Percentiles rank a stretch among this genome's conserved stretches.
Evolutionary conservation across 768 basidiomycete species (phyloP).

Genomic region (Podaxis sp.): DNA sequence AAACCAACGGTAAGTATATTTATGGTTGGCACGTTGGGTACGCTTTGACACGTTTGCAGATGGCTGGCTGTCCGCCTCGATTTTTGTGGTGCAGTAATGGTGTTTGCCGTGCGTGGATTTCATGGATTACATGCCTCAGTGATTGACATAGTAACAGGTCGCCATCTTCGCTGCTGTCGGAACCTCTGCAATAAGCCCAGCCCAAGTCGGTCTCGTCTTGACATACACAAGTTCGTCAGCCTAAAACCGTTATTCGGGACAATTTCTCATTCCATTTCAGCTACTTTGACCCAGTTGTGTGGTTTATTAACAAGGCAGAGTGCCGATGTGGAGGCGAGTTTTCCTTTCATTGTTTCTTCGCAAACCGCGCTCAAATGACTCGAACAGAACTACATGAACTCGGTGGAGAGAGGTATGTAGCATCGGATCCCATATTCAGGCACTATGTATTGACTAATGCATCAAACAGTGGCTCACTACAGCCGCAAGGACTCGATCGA

Average conservation of each 20-base stretch:
- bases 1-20: slow-evolving; percentile 52
- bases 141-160: slow-evolving; percentile 38
- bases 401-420: slow-evolving; percentile 53
- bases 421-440: background rate
- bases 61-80: slow-evolving; percentile 77
- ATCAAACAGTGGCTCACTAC: slow-evolving; percentile 49
- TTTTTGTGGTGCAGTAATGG: slow-evolving; percentile 60
- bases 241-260: background rate
- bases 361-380: background rate
- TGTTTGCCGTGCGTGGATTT: slow-evolving; percentile 44
- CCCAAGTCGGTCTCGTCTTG: slow-evolving; percentile 71
- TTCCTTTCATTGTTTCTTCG: background rate
- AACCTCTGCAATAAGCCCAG: slow-evolving; percentile 56
- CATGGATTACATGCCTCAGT: background rate
- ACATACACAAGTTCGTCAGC: slow-evolving; percentile 54
- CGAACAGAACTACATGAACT: slow-evolving; percentile 64
- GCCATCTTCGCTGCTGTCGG: slow-evolving; percentile 63
- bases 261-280: slow-evolving; percentile 25
- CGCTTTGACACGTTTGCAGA: slow-evolving; percentile 25
- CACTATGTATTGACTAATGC: background rate
- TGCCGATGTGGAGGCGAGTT: slow-evolving; percentile 61
- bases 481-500: slow-evolving; percentile 48
- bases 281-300: slow-evolving; percentile 51
- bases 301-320: slow-evolving; percentile 55
- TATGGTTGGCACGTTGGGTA: background rate